Evolutionary conservation across 2,329 filamentous ascomycete genomes (phyloP).

Genomic region (Colletotrichum lupini): DNA sequence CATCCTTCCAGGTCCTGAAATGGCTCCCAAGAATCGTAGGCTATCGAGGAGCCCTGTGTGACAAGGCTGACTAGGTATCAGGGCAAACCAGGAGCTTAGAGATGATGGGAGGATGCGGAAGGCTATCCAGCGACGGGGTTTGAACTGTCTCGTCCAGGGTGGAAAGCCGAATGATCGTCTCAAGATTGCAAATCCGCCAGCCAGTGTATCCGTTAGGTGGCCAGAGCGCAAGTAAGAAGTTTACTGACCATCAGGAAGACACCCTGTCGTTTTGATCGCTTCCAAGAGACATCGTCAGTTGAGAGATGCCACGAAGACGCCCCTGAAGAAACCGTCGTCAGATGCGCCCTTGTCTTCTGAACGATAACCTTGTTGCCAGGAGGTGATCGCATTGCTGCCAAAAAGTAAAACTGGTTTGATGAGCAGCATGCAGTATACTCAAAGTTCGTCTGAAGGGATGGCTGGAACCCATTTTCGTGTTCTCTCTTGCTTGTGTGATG

Average conservation of each 20-base stretch:
- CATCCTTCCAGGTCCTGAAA: slow-evolving; percentile 1
- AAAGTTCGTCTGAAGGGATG: slow-evolving; percentile 30
- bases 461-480: slow-evolving; percentile 16
- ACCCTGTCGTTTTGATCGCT: neutral
- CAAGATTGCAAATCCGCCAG: slow-evolving; percentile 37
- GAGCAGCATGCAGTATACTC: neutral
- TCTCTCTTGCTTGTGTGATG: slow-evolving; percentile 1
- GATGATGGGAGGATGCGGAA: slow-evolving; percentile 3
- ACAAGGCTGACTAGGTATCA: slow-evolving; percentile 16
- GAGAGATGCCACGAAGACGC: neutral
- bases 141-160: slow-evolving; percentile 22
- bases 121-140: slow-evolving; percentile 24
- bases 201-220: neutral
- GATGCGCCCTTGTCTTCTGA: slow-evolving; percentile 1
- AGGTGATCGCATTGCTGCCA: neutral
- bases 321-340: slow-evolving; percentile 14
- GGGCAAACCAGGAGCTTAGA: neutral
- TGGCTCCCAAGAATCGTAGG: slow-evolving; percentile 5
- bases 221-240: neutral
- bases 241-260: slow-evolving; percentile 5
- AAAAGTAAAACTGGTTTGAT: slow-evolving; percentile 15
- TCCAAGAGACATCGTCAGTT: slow-evolving; percentile 1
- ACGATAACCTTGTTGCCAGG: slow-evolving; percentile 12
- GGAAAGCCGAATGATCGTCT: slow-evolving; percentile 29
- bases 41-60: neutral